These are phyloP conservation scores for Exophiala oligosperma DNA, from an alignment of 2,329 filamentous ascomycete genomes.

Conservation along the genomic window DNA sequence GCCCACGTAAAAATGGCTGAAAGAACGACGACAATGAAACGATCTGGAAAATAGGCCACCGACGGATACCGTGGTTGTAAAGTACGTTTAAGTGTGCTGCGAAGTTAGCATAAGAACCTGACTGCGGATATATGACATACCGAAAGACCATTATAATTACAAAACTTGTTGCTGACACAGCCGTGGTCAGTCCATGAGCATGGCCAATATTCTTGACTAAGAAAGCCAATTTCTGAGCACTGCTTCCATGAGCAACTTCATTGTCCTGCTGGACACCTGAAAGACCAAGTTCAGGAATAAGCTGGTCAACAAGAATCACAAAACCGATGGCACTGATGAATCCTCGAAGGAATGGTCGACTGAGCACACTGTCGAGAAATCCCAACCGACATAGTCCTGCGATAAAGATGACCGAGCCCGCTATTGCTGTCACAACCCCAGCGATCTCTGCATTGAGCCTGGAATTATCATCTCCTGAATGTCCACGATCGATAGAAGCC, in stretches of 20 bases:
- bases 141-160: slow-evolving; percentile 85
- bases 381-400: slow-evolving; percentile 83
- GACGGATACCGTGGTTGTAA: slow-evolving; percentile 76
- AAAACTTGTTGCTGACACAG: slow-evolving; percentile 78
- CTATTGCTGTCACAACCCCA: slow-evolving; percentile 83
- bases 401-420: slow-evolving; percentile 83
- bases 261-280: slow-evolving; percentile 56
- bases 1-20: slow-evolving; percentile 77
- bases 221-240: slow-evolving; percentile 81
- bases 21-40: slow-evolving; percentile 83
- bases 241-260: slow-evolving; percentile 74
- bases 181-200: slow-evolving; percentile 72
- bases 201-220: slow-evolving; percentile 66
- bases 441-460: slow-evolving; percentile 78
- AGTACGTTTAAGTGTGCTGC: slow-evolving; percentile 74
- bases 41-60: slow-evolving; percentile 87
- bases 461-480: slow-evolving; percentile 65
- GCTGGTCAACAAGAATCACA: slow-evolving; percentile 92
- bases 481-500: slow-evolving; percentile 68
- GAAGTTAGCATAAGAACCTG: slow-evolving; percentile 7
- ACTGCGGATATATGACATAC: slow-evolving; percentile 50
- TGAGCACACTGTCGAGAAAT: slow-evolving; percentile 92
- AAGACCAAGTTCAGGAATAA: slow-evolving; percentile 87
- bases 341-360: slow-evolving; percentile 84
- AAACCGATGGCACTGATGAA: slow-evolving; percentile 98